phyloP scores from a whole-genome alignment of 1,284 basidiomycete genomes.

The Cutaneotrichosporon dermatis region DNA sequence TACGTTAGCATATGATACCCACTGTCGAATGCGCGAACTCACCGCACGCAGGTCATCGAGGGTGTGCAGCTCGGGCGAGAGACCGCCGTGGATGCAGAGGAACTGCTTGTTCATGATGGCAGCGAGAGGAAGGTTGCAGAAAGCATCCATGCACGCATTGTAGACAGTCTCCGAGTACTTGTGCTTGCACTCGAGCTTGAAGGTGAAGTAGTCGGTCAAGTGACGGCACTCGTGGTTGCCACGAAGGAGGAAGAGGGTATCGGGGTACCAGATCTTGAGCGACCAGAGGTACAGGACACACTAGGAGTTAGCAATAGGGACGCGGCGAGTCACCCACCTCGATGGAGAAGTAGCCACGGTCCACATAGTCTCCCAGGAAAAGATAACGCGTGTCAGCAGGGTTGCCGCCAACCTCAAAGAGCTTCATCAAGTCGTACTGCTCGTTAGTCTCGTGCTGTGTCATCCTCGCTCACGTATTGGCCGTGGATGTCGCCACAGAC shows the following conservation, averaged over 20 bases:
- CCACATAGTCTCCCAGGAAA: conserved; percentile 97
- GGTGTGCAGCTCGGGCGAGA: conserved; percentile 84
- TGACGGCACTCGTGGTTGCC: conserved; percentile 98
- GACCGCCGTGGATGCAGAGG: conserved; percentile 88
- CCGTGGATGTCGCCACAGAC: conserved; percentile 97
- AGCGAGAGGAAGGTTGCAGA: conserved; percentile 84
- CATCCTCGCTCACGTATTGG: conserved; percentile 71
- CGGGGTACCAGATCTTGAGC: conserved; percentile 91
- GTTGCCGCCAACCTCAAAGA: conserved; percentile 93
- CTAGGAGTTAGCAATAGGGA: conserved; percentile 48
- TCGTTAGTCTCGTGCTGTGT: background rate
- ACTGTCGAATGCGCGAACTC: conserved; percentile 29
- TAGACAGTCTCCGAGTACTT: conserved; percentile 88
- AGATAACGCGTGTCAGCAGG: conserved; percentile 88
- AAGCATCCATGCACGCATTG: conserved; percentile 87
- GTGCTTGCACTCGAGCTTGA: conserved; percentile 93
- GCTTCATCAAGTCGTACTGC: conserved; percentile 95
- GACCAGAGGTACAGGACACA: conserved; percentile 87
- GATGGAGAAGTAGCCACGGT: conserved; percentile 92
- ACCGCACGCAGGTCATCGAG: conserved; percentile 81
- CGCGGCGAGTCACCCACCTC: conserved; percentile 57
- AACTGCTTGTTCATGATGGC: conserved; percentile 98
- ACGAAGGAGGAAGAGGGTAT: conserved; percentile 80
- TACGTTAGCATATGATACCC: background rate
- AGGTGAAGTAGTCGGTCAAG: conserved; percentile 94